Evolutionary conservation across 495 filamentous ascomycete species (phyloP).

Genomic region (Amphirosellinia nigrospora): DNA sequence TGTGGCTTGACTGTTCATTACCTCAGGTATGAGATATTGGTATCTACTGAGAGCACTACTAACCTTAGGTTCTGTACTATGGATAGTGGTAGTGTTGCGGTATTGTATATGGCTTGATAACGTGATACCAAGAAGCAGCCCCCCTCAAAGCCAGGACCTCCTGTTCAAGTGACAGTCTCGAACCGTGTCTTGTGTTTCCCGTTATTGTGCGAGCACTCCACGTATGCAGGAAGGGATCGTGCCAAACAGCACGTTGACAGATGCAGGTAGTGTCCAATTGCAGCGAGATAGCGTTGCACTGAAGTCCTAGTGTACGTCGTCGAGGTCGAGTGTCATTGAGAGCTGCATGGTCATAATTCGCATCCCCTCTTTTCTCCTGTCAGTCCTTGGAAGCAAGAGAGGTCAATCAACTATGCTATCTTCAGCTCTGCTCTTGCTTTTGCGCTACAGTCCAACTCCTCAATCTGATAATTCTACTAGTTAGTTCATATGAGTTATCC

Average conservation of each 20-base stretch:
- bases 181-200: conserved; percentile 11
- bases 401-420: conserved; percentile 8
- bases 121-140: not conserved
- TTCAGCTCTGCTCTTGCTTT: conserved; percentile 21
- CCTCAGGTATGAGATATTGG: not conserved
- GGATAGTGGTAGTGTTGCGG: not conserved
- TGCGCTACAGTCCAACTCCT: conserved; percentile 5
- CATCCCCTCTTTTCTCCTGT: not conserved
- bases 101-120: not conserved
- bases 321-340: not conserved
- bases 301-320: no score
- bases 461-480: not conserved
- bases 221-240: conserved; percentile 7
- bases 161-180: not conserved
- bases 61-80: not conserved
- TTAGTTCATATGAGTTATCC: not conserved
- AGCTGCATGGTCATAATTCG: conserved; percentile 9
- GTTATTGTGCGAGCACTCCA: conserved; percentile 5
- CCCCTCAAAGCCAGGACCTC: not conserved
- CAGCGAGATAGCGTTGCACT: conserved; percentile 13
- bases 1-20: conserved; percentile 11
- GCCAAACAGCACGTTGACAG: conserved; percentile 5
- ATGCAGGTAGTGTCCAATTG: conserved; percentile 4
- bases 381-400: not conserved
- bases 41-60: not conserved